Percentiles rank a stretch among this genome's conserved stretches.
phyloP scores from a whole-genome alignment of 2,329 filamentous ascomycete species.

The Penicillium brevicompactum region DNA sequence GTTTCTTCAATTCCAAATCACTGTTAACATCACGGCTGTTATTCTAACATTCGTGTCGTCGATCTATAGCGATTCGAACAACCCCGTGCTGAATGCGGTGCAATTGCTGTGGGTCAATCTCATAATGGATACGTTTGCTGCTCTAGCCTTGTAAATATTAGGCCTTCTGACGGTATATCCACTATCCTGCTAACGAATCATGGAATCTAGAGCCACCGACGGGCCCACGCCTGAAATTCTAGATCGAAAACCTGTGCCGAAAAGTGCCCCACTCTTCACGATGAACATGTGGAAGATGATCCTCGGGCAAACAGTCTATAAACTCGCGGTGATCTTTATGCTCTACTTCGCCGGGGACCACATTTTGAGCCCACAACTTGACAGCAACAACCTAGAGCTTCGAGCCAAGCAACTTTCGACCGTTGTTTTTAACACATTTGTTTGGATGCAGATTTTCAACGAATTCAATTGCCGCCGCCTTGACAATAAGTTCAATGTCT shows the following conservation, averaged over 20 bases:
- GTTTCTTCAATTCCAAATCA: constrained; percentile 67
- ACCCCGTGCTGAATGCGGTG: constrained; percentile 80
- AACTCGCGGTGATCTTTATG: constrained; percentile 76
- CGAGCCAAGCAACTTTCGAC: constrained; percentile 63
- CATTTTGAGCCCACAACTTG: constrained; percentile 62
- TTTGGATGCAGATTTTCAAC: constrained; percentile 99
- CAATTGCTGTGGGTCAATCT: constrained; percentile 95
- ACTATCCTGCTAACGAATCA: constrained; percentile 4
- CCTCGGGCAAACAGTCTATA: constrained; percentile 85
- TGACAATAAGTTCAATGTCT: constrained; percentile 94
- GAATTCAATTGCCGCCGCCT: constrained; percentile 95
- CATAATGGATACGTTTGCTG: constrained; percentile 96
- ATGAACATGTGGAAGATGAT: constrained; percentile 99
- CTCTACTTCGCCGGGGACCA: constrained; percentile 73
- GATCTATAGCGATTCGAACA: constrained; percentile 68
- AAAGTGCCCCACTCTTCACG: constrained; percentile 76
- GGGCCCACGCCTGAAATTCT: constrained; percentile 79
- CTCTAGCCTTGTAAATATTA: constrained; percentile 65
- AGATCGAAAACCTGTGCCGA: constrained; percentile 75
- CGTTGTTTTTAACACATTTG: constrained; percentile 95
- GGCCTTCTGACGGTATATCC: too few relatives aligned
- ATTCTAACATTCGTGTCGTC: constrained; percentile 84
- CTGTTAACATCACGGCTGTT: constrained; percentile 90
- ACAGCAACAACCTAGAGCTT: constrained; percentile 38
- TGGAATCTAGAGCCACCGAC: constrained; percentile 66